Evolutionary conservation across 371 early-diverging fungal genomes (phyloP), one percentile per base, ranked within the genome.

Genomic region (Dinochytrium kinnereticum): DNA sequence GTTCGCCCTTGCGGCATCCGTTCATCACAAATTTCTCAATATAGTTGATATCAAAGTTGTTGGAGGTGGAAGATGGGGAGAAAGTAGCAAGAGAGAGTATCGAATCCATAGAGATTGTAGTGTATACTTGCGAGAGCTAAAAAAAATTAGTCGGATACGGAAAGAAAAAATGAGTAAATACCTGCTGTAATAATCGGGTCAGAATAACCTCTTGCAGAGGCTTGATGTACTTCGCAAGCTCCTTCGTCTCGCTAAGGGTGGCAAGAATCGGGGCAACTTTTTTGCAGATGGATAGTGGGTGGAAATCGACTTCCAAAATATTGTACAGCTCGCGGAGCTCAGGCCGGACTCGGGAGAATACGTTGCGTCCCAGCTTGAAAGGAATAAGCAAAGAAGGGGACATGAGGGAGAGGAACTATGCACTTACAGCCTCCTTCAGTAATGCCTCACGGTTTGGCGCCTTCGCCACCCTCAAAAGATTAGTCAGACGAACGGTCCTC

Each of bases 11-110:
- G 72, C 95, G 92, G 84, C 96, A 95, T 39, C 97, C 99, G 81
- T 94, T 91, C 95, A 98, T 95, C 76, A 98, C 92, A 84, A 98
- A 96, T 82, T 94, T 93, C 85, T 98, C 99, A 76, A 98, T 94
- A 19, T 89, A 89, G 53, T 93, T 91, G 13, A 94, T 90, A 72
- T 91, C 92, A 79, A 93, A 91, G 86, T 89, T 90, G 89, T 90
- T 93, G 39, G 37, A 79, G 24, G 81, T 67, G 31, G 71, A 36
- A 51, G 7, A 7, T 10, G 77, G 70, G 5, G 66, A 37, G 90
- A 98, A 95, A 33, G 93, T 88, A 31, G 96, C 94, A 37, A 98
- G 87, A 68, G 92, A 85, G 67, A 95, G 88, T 39, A 98, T 90
- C 83, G 92, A 91, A 76, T 96, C 96, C 39, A 98, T 89, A 87